Evolutionary conservation across 352 stramenopile species (phyloP).

Genomic region (Phytophthora megakarya): DNA sequence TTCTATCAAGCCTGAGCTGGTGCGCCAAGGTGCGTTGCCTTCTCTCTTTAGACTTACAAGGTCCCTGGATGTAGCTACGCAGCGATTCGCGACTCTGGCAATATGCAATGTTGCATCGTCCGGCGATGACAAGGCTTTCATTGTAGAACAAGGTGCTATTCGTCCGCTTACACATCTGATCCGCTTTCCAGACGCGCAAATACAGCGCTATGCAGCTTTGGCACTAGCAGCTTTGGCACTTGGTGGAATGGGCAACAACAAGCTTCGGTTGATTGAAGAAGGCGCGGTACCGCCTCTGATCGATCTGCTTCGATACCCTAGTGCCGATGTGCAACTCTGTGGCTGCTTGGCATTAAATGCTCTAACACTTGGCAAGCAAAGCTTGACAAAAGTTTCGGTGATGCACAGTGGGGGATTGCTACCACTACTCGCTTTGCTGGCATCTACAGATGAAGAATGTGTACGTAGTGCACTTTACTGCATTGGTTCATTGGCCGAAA

Average conservation of each 20-base stretch:
- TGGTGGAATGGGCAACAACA: constrained; percentile 93
- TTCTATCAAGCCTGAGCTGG: constrained; percentile 83
- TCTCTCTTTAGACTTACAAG: constrained; percentile 94
- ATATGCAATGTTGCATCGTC: constrained; percentile 93
- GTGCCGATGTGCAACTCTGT: constrained; percentile 92
- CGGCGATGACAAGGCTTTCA: constrained; percentile 83
- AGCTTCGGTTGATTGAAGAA: constrained; percentile 92
- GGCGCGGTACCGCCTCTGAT: constrained; percentile 92
- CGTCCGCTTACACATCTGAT: constrained; percentile 94
- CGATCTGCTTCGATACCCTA: constrained; percentile 94
- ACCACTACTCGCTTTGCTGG: constrained; percentile 88
- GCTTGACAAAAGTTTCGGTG: constrained; percentile 87
- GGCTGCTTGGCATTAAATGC: constrained; percentile 93
- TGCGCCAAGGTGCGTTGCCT: constrained; percentile 81
- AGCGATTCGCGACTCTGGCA: constrained; percentile 94
- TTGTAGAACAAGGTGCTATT: constrained; percentile 93
- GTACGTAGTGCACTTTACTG: constrained; percentile 92
- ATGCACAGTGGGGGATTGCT: constrained; percentile 92
- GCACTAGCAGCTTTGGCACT: constrained; percentile 92
- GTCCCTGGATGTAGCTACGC: constrained; percentile 91
- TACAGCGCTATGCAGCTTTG: constrained; percentile 94
- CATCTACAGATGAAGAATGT: constrained; percentile 89
- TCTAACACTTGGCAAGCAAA: constrained; percentile 86
- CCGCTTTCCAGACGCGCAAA: constrained; percentile 95
- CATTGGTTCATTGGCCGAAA: constrained; percentile 93